Evolutionary conservation across 139 green algal species (phyloP).

Genomic region (Ostreobium quekettii): DNA sequence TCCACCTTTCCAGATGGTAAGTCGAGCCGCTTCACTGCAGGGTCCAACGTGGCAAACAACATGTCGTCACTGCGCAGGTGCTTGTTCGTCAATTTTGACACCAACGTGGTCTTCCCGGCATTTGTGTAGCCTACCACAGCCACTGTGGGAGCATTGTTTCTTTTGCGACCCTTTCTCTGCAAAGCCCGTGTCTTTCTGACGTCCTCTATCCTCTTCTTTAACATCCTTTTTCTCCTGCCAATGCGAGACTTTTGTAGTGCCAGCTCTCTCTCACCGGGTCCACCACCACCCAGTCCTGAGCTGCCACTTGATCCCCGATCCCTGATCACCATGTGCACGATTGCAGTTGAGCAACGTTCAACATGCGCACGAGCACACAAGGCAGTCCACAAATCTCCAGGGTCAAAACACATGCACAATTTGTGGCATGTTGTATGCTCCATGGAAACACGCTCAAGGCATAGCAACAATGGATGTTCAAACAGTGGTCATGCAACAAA

Average conservation of each 20-base stretch:
- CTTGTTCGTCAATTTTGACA: slow-evolving; percentile 19
- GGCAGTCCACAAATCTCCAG: too few relatives aligned
- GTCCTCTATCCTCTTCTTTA: slow-evolving; percentile 5
- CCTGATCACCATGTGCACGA: too few relatives aligned
- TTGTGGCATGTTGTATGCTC: too few relatives aligned
- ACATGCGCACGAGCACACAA: too few relatives aligned
- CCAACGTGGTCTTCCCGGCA: slow-evolving; percentile 33
- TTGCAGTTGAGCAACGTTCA: too few relatives aligned
- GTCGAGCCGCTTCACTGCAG: slow-evolving; percentile 25
- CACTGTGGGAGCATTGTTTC: slow-evolving; percentile 23
- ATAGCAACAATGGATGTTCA: too few relatives aligned
- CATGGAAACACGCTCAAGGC: too few relatives aligned
- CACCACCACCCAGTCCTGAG: slow-evolving; percentile 1
- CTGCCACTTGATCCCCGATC: too few relatives aligned
- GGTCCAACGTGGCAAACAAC: slow-evolving; percentile 62
- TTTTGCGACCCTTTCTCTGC: slow-evolving; percentile 5
- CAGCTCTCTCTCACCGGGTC: slow-evolving; percentile 11
- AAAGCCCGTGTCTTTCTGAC: slow-evolving; percentile 12
- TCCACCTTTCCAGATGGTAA: slow-evolving; percentile 32
- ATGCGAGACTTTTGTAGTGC: background rate
- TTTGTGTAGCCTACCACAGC: slow-evolving; percentile 62
- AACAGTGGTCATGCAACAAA: too few relatives aligned
- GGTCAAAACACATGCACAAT: too few relatives aligned
- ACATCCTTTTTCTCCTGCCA: slow-evolving; percentile 6
- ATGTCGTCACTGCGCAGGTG: slow-evolving; percentile 22